Percentiles rank a stretch among this genome's conserved stretches.
These are phyloP conservation scores for Allium sativum DNA, from an alignment of 106 monocot genomes.

Conservation along the genomic window DNA sequence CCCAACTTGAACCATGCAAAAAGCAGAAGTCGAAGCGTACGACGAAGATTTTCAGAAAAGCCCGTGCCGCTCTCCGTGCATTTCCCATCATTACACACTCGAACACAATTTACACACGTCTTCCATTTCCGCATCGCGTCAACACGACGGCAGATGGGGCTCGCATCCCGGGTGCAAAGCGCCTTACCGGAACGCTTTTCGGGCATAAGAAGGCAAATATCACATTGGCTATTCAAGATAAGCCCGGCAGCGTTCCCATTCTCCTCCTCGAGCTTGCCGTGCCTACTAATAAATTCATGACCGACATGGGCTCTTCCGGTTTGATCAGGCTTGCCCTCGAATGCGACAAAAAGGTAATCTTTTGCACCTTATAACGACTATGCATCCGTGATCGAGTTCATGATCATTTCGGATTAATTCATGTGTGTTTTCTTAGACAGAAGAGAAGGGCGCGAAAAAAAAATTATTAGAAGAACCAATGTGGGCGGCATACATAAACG, in stretches of 20 bases:
- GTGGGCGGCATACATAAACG: conserved; percentile 68
- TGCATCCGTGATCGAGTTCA: not conserved
- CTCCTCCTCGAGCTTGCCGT: conserved; percentile 62
- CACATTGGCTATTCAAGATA: conserved; percentile 64
- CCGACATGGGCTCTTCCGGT: conserved; percentile 57
- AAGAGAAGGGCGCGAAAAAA: not conserved
- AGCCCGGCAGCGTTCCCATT: conserved; percentile 44
- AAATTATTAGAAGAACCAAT: conserved; percentile 60
- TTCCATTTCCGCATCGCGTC: not conserved
- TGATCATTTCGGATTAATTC: not conserved
- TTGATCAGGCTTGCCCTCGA: conserved; percentile 71
- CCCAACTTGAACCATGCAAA: not conserved
- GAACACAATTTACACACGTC: not conserved
- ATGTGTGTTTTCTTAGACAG: not conserved
- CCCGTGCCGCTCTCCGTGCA: not conserved
- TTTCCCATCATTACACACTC: not conserved
- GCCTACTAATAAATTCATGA: conserved; percentile 63
- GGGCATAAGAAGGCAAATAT: conserved; percentile 65
- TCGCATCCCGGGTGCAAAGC: conserved; percentile 60
- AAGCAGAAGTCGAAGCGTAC: no score
- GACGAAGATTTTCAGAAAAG: not conserved
- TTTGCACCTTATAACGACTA: not conserved
- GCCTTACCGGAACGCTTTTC: conserved; percentile 84
- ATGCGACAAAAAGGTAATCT: conserved; percentile 65
- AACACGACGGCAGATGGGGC: conserved; percentile 15